phyloP scores from a whole-genome alignment of 805 yeast species.

The Cyberlindnera mississippiensis region DNA sequence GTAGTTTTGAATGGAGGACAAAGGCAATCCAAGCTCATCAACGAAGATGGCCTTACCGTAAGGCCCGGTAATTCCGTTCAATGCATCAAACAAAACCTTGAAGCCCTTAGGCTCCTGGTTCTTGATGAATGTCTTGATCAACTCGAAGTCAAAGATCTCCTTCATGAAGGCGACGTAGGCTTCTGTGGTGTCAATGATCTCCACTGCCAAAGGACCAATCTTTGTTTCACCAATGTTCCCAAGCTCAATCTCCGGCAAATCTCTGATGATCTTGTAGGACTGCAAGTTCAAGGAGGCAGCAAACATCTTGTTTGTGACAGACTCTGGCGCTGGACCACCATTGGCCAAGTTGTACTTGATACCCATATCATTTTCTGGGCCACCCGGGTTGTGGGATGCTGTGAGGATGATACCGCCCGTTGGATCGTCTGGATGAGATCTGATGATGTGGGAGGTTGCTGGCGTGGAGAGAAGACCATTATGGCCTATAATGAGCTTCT shows the following conservation, averaged over 20 bases:
- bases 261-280: slow-evolving; percentile 53
- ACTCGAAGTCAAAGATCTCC: slow-evolving; percentile 80
- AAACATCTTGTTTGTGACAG: slow-evolving; percentile 84
- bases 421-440: slow-evolving; percentile 50
- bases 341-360: slow-evolving; percentile 92
- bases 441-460: slow-evolving; percentile 90
- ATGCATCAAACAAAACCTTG: slow-evolving; percentile 78
- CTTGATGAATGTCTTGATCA: slow-evolving; percentile 68
- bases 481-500: slow-evolving; percentile 81
- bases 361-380: slow-evolving; percentile 87
- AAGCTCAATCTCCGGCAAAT: slow-evolving; percentile 65
- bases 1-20: slow-evolving; percentile 69
- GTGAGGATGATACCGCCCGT: slow-evolving; percentile 97
- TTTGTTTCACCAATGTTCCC: slow-evolving; percentile 46
- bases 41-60: slow-evolving; percentile 83
- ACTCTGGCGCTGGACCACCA: slow-evolving; percentile 98
- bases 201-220: slow-evolving; percentile 64
- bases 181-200: slow-evolving; percentile 75
- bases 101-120: slow-evolving; percentile 47
- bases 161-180: slow-evolving; percentile 79
- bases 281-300: slow-evolving; percentile 58
- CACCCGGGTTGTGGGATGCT: slow-evolving; percentile 98
- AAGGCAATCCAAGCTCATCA: slow-evolving; percentile 77
- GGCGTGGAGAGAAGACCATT: slow-evolving; percentile 90
- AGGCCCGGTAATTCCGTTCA: slow-evolving; percentile 97